These are phyloP conservation scores for Barbatosphaeria neglecta DNA, from an alignment of 495 filamentous ascomycete species.

Conservation along the genomic window DNA sequence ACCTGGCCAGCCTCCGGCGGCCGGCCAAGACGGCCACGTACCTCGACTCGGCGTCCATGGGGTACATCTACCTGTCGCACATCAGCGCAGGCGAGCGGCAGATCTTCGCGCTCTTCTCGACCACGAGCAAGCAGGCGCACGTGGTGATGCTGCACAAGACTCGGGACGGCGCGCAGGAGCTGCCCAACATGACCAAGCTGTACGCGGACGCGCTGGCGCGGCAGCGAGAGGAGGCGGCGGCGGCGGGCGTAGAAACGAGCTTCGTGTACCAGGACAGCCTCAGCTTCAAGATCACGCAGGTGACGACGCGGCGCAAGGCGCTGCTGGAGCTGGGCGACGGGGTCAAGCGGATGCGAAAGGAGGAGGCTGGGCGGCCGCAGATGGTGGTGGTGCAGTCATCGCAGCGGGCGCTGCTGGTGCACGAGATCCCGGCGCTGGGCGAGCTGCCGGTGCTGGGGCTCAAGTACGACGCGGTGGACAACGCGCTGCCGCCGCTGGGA, in stretches of 20 bases:
- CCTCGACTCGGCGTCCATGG: slow-evolving; percentile 52
- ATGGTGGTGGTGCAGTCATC: slow-evolving; percentile 86
- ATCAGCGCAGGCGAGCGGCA: slow-evolving; percentile 81
- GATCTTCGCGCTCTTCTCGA: slow-evolving; percentile 88
- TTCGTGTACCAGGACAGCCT: slow-evolving; percentile 83
- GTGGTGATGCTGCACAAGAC: slow-evolving; percentile 73
- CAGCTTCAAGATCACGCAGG: slow-evolving; percentile 73
- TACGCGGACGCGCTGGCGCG: slow-evolving; percentile 65
- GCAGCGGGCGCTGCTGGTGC: slow-evolving; percentile 63
- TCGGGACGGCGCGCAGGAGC: slow-evolving; percentile 58
- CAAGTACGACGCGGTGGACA: slow-evolving; percentile 70
- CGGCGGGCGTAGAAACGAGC: slow-evolving; percentile 59
- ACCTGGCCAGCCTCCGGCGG: slow-evolving; percentile 62
- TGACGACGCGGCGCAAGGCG: slow-evolving; percentile 79
- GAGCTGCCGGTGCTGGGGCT: slow-evolving; percentile 78
- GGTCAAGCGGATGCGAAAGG: slow-evolving; percentile 76
- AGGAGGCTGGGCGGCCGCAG: slow-evolving; percentile 63
- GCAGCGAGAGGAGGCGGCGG: slow-evolving; percentile 53
- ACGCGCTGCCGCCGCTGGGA: slow-evolving; percentile 76
- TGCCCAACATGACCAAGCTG: slow-evolving; percentile 84
- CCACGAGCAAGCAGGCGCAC: slow-evolving; percentile 64
- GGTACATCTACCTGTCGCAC: slow-evolving; percentile 86
- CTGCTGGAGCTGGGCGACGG: slow-evolving; percentile 74
- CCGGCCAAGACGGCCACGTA: slow-evolving; percentile 59
- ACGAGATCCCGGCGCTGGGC: slow-evolving; percentile 73